A percentile compares a stretch with the other conserved stretches of the same genome.
These are phyloP conservation scores for Endocladia muricata DNA, from an alignment of 31 red algal species.

Conservation along the genomic window DNA sequence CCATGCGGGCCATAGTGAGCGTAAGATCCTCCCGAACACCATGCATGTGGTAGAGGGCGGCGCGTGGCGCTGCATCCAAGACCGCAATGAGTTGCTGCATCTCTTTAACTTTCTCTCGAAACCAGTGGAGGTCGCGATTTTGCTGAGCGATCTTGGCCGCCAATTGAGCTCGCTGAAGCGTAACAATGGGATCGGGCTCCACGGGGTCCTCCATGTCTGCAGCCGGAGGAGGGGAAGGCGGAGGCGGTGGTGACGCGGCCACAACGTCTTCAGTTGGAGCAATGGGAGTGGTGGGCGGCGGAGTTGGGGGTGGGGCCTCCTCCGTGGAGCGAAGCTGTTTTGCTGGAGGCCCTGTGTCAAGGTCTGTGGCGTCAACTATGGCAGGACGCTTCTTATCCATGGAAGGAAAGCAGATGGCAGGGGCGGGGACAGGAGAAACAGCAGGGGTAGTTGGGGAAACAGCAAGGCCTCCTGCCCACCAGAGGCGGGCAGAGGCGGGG, in stretches of 20 bases:
- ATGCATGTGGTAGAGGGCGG: constrained; percentile 57
- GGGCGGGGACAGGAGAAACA: constrained; percentile 11
- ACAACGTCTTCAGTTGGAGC: constrained; percentile 20
- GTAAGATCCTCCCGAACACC: constrained; percentile 63
- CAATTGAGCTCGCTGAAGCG: constrained; percentile 61
- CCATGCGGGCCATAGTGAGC: constrained; percentile 51
- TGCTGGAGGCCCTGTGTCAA: constrained; percentile 12
- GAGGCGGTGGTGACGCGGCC: neutral
- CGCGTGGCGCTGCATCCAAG: constrained; percentile 60
- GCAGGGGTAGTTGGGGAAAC: no score
- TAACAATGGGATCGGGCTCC: constrained; percentile 30
- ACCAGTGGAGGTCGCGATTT: constrained; percentile 46
- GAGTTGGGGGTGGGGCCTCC: neutral
- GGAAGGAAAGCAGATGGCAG: constrained; percentile 12
- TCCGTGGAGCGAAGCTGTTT: constrained; percentile 29
- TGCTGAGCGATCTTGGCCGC: constrained; percentile 63
- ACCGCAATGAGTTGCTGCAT: constrained; percentile 55
- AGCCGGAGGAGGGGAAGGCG: neutral
- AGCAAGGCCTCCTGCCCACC: no score
- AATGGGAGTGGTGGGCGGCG: neutral
- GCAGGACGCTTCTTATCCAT: constrained; percentile 49
- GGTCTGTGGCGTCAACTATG: neutral
- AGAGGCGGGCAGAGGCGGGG: constrained; percentile 34
- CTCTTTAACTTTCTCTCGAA: constrained; percentile 53
- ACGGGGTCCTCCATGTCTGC: neutral